Evolutionary conservation across 228 moss, liverwort and hornwort species (phyloP), one percentile per base, ranked within the genome.

Genomic region (Sphagnum magellanicum): DNA sequence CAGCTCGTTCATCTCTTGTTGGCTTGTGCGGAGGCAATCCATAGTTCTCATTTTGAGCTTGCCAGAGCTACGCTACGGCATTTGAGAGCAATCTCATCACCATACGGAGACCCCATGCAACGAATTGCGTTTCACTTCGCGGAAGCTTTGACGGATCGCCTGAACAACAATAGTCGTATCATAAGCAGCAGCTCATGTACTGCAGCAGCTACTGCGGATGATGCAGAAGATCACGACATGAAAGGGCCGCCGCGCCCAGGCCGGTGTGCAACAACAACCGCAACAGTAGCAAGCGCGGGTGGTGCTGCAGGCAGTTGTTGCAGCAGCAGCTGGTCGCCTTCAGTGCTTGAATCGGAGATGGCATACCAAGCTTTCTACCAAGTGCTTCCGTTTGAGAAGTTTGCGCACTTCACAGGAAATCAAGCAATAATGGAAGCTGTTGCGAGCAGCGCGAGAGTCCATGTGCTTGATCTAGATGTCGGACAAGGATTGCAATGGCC

Each of bases 401-500:
- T 90, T 16, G 73, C 83, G 16, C 90, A 90, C 77, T 85, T 90
- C 67, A 81, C 85, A 3, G 90, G 87, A 6, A 90, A 87, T 64
- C 83, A 90, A 68, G 78, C 81, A 6, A 74, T 88, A 64, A 71
- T 87, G 3, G 85, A 88, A 74, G 90, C 78, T 4, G 82, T 87
- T 67, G 83, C 70, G 50, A 77, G 81, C 68, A 78, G 79, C 70
- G 71, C 77, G 48, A 72, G 64, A 7, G 81, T 90, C 17, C 90
- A 90, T 72, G 73, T 90, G 9, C 75, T 90, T 70, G 90, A 90
- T 60, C 81, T 90, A 57, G 85, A 87, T 51, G 77, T 90, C 64
- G 77, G 77, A 61, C 90, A 85, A 74, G 90, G 87, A 4, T 65
- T 90, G 63, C 90, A 90, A 51, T 90, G 90, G 90, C 87, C 90